Evolutionary conservation across 1,284 basidiomycete genomes (phyloP), one percentile per base, ranked within the genome.

Genomic region (Ustilago sp.): DNA sequence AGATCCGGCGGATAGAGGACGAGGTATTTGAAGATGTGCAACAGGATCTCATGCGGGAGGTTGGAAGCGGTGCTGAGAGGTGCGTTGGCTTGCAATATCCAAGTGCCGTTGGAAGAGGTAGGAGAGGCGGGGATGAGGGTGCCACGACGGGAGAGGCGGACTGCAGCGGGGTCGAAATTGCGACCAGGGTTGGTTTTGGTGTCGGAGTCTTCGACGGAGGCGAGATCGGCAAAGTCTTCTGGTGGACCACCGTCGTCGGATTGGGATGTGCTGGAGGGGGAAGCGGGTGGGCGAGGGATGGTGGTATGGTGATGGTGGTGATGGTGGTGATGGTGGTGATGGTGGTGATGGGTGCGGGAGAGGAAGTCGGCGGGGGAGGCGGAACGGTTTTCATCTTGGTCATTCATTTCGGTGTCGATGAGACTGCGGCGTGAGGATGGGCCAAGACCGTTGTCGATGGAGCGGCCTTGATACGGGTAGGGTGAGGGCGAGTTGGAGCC

Each of bases 11-110:
- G 90, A 47, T 97, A 89, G 28, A 91, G 88, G 68, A 93, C 90
- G 12, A 99, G 89, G 78, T 94, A 91, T 69, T 92, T 93, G 79
- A 99, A 90, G 80, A 98, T 93, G 87, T 98, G 91, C n/a, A 95
- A 92, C 77, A 98, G 90, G 50, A 98, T 91, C 87, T 98, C 95
- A 60, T 94, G 92, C 2, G 95, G 95, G 8, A 98, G 88, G 50
- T 80, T 77, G 39, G 79, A 73, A 15, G 80, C 70, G 34, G 77
- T 68, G 35, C 59, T 70, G 36, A 52, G 60, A 2, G 67, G 70
- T 0, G 52, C 48, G 23, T 50, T 28, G 45, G 64, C 61, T 60
- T 71, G 65, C 8, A 56, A 35, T n/a, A 74, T 74, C 71, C 70
- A 73, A 8, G 67, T 77, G 39, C 59, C 70, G 45, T 74, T 71